Percentiles rank a stretch among this genome's conserved stretches.
Evolutionary conservation across 2,329 filamentous ascomycete species (phyloP).

Genomic region (Cladosporium sp.): DNA sequence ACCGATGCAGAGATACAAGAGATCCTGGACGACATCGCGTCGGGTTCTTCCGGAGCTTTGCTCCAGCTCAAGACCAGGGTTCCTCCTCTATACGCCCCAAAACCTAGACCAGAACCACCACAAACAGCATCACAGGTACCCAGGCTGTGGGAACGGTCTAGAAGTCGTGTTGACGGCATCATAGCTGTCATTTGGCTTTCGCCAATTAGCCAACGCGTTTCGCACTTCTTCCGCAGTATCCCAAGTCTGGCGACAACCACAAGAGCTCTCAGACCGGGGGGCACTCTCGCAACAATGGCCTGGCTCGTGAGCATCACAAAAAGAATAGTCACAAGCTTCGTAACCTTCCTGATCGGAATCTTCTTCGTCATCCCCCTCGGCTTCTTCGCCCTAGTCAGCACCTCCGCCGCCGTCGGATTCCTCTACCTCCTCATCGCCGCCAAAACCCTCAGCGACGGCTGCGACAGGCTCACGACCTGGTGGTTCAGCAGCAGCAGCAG

Average conservation of each 20-base stretch:
- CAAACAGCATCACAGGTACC: no score
- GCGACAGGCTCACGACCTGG: not conserved
- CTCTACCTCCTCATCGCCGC: not conserved
- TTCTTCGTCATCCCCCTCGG: conserved; percentile 1
- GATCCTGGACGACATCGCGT: not conserved
- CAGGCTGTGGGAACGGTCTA: no score
- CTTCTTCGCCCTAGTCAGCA: not conserved
- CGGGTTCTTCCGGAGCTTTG: no score
- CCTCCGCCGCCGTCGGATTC: not conserved
- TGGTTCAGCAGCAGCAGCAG: not conserved
- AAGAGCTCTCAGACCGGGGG: no score
- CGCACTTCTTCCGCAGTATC: no score
- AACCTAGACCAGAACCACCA: no score
- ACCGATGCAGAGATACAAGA: not conserved
- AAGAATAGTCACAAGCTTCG: not conserved
- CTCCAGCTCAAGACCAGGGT: no score
- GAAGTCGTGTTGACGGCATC: no score
- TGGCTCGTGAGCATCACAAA: not conserved
- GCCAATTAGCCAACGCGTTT: no score
- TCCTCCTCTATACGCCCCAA: no score
- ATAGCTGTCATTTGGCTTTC: no score
- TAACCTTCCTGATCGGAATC: not conserved
- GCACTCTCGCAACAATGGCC: not conserved
- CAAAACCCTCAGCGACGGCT: not conserved
- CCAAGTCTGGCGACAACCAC: no score